Base-by-base conservation (phyloP, 495 filamentous ascomycete genomes). In the Xylaria telfairii region DNA sequence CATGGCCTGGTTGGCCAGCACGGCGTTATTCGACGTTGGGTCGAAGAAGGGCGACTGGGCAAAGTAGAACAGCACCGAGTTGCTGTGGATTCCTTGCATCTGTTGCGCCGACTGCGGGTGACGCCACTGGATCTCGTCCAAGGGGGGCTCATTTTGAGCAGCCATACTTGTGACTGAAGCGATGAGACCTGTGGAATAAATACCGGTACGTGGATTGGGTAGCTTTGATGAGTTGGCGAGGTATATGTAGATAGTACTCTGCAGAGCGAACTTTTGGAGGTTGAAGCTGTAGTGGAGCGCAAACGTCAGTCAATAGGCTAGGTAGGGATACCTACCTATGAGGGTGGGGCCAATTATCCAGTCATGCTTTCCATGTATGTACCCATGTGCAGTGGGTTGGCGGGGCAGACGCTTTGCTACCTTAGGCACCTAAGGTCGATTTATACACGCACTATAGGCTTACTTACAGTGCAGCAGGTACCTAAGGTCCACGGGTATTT, bases 21-120 rank as follows among this genome's bases (percentile, higher is more conserved):
- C 87, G 69, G 89, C 90, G 79, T 98, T 98, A 81, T 97, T 98
- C 42, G 93, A 94, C 10, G 90, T 94, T 30, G 82, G 84, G 76
- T 99, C 96, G 80, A 92, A 98, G 84, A 97, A 99, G 0, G 94
- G 93, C 3, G 93, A 97, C 71, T 91, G 82, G 60, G 90, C 87
- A 78, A 99, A 98, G 80, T 99, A 99, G 81, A 90, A 93, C 60
- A 96, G 91, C 37, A 98, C 90, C 84, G 82, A 83, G 75, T 90
- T 90, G 21, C 81, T 82, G 73, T 90, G 87, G 42, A 90, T 82
- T 67, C 86, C 86, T 26, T 77, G 73, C 85, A 91, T 89, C 77
- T 84, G 83, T 74, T 89, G 87, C 24, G 87, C 87, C 53, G 87
- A 81, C 44, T 82, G 82, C 30, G 90, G 89, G 34, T 86, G 85